Evolutionary conservation across 805 yeast species (phyloP).

Genomic region (Kluyveromyces aestuarii): DNA sequence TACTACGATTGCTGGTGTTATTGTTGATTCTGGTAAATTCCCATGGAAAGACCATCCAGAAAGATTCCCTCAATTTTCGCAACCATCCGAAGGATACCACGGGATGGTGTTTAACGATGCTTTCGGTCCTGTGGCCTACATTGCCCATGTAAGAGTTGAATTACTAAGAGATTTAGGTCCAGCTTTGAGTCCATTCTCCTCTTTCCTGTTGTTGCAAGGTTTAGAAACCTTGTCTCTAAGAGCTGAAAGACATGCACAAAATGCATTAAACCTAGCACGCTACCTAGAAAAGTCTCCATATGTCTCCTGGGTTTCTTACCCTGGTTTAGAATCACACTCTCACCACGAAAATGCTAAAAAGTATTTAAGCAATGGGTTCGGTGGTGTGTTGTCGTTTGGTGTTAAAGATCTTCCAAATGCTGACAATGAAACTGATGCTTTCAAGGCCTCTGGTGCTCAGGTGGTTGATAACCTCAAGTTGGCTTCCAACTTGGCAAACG

Average conservation of each 20-base stretch:
- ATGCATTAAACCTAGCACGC: constrained; percentile 72
- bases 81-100: constrained; percentile 91
- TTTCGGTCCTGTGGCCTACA: constrained; percentile 70
- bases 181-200: constrained; percentile 74
- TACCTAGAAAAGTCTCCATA: constrained; percentile 63
- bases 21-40: constrained; percentile 86
- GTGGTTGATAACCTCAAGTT: constrained; percentile 78
- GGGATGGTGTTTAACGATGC: constrained; percentile 78
- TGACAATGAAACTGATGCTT: constrained; percentile 46
- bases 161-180: constrained; percentile 90
- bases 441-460: constrained; percentile 68
- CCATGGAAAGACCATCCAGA: constrained; percentile 82
- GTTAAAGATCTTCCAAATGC: constrained; percentile 51
- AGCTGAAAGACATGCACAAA: constrained; percentile 83
- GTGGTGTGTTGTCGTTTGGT: constrained; percentile 85
- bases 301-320: constrained; percentile 86
- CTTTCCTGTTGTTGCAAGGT: constrained; percentile 84
- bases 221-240: constrained; percentile 89
- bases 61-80: constrained; percentile 82
- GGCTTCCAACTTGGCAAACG: constrained; percentile 91
- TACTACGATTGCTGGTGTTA: constrained; percentile 85
- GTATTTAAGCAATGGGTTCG: constrained; percentile 71
- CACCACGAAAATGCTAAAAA: constrained; percentile 78
- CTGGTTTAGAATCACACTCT: constrained; percentile 73
- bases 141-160: constrained; percentile 74